A percentile compares a stretch with the other conserved stretches of the same genome.
phyloP scores from a whole-genome alignment of 176 grass and related monocot genomes.

The Hyparrhenia diplandra region DNA sequence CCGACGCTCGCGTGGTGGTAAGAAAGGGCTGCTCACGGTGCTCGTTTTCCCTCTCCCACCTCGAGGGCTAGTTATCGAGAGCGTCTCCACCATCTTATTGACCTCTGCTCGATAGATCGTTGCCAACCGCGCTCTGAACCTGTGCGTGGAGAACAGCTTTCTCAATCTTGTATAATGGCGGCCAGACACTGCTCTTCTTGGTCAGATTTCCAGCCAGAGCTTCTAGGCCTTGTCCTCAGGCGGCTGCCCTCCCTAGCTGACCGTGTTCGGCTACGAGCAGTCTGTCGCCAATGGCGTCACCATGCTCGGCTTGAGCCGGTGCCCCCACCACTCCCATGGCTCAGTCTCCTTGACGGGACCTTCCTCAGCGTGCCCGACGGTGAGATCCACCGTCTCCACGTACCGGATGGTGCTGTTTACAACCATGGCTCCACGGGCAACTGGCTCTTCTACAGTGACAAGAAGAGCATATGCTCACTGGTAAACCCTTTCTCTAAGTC shows the following conservation, averaged over 20 bases:
- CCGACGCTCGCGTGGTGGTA: too few species aligned
- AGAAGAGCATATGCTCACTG: background rate
- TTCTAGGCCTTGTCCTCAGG: background rate
- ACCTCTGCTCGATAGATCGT: too few species aligned
- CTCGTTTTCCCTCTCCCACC: too few species aligned
- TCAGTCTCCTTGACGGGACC: background rate
- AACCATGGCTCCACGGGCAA: background rate
- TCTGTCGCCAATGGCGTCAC: conserved; percentile 1
- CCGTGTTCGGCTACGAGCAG: background rate
- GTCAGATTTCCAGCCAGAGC: background rate
- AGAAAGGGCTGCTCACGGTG: too few species aligned
- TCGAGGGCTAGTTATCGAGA: too few species aligned
- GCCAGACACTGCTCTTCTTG: background rate
- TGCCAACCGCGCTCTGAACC: background rate
- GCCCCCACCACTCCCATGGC: conserved; percentile 4
- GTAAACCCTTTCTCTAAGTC: background rate
- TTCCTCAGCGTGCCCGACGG: conserved; percentile 9
- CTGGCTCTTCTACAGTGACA: background rate
- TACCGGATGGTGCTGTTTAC: background rate
- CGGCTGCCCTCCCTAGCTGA: background rate
- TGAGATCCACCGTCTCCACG: background rate
- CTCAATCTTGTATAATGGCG: background rate
- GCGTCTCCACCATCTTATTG: too few species aligned
- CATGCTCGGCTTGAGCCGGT: background rate
- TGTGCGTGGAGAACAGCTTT: background rate